phyloP scores from a whole-genome alignment of 2,329 filamentous ascomycete genomes.

The Colletotrichum higginsianum region DNA sequence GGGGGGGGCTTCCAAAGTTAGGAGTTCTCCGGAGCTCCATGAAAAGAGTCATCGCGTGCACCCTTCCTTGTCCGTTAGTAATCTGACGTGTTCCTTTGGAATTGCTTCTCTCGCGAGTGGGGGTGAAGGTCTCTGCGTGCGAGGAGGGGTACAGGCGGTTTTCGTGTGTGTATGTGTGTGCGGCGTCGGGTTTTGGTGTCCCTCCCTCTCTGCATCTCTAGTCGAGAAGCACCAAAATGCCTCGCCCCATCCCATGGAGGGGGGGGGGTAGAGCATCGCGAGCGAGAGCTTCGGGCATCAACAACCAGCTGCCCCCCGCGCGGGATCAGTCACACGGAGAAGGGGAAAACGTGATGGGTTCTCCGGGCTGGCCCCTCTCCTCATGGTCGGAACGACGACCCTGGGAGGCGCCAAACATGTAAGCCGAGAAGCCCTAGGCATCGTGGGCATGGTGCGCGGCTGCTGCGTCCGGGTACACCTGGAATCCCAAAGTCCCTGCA shows the following conservation, averaged over 20 bases:
- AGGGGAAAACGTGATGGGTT: slow-evolving; percentile 13
- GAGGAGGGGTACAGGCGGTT: neutral
- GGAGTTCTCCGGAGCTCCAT: too few species aligned
- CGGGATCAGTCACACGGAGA: slow-evolving; percentile 6
- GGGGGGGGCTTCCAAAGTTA: too few species aligned
- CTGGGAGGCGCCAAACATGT: neutral
- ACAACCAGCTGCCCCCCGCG: neutral
- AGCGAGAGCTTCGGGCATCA: slow-evolving; percentile 32
- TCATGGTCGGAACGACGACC: neutral
- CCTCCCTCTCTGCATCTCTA: neutral
- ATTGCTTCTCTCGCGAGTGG: neutral
- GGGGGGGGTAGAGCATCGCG: neutral
- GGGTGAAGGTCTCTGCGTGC: neutral
- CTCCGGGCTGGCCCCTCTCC: neutral
- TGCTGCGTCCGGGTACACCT: neutral
- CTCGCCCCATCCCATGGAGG: neutral
- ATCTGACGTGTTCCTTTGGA: slow-evolving; percentile 4
- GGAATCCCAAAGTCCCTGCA: slow-evolving; percentile 7
- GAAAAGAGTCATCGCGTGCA: slow-evolving; percentile 15
- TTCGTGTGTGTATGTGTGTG: too few species aligned
- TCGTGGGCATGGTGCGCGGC: neutral
- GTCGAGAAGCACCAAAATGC: slow-evolving; percentile 21
- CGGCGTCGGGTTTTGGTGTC: neutral
- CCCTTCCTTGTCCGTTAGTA: neutral
- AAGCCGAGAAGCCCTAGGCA: neutral